Evolutionary conservation across 1,139 yeast genomes (phyloP).

Genomic region (Nadsonia starkeyi-henricii): DNA sequence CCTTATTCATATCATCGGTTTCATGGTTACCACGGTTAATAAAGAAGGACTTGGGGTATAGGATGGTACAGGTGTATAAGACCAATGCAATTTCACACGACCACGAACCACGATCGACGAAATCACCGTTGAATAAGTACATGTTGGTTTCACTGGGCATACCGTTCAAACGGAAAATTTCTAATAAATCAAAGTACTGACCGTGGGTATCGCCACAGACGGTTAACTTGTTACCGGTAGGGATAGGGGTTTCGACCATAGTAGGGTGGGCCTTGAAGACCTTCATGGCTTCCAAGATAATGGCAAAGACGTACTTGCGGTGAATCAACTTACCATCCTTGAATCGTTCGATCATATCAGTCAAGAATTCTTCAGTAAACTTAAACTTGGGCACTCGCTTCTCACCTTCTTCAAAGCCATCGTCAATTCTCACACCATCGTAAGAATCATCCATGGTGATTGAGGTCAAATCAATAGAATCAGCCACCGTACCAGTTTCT

Average conservation of each 20-base stretch:
- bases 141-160: slow-evolving; percentile 50
- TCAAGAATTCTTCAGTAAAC: slow-evolving; percentile 41
- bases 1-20: slow-evolving; percentile 91
- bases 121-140: slow-evolving; percentile 89
- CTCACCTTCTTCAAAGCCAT: slow-evolving; percentile 23
- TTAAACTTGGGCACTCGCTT: slow-evolving; percentile 12
- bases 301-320: slow-evolving; percentile 71
- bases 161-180: slow-evolving; percentile 66
- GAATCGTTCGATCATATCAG: slow-evolving; percentile 53
- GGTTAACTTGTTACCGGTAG: slow-evolving; percentile 38
- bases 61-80: slow-evolving; percentile 61
- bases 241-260: slow-evolving; percentile 54
- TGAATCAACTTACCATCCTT: slow-evolving; percentile 63
- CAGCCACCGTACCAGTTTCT: slow-evolving; percentile 33
- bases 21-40: slow-evolving; percentile 95
- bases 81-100: slow-evolving; percentile 89
- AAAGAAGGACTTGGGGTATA: slow-evolving; percentile 59
- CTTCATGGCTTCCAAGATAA: slow-evolving; percentile 58
- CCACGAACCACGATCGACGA: slow-evolving; percentile 98
- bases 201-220: slow-evolving; percentile 98
- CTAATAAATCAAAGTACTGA: slow-evolving; percentile 78
- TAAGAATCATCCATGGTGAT: slow-evolving; percentile 44
- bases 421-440: slow-evolving; percentile 47
- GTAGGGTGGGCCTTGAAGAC: slow-evolving; percentile 54
- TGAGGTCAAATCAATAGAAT: slow-evolving; percentile 30